These are phyloP conservation scores for Magnusiomyces sp. DNA, from an alignment of 1,139 yeast genomes.

Conservation along the genomic window DNA sequence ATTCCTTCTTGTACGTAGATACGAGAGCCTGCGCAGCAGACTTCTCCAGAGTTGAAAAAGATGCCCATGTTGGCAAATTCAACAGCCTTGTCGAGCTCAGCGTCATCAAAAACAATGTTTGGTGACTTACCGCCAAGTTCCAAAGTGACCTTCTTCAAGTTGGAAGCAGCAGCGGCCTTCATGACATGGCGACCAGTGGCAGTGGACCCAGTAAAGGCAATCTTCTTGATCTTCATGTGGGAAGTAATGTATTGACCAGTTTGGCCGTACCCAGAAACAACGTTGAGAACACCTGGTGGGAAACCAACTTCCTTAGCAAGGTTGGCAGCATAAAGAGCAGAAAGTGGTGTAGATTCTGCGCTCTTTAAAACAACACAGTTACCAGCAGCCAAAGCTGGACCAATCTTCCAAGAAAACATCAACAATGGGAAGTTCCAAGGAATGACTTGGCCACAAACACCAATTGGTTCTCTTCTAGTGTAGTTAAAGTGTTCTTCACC, in stretches of 20 bases:
- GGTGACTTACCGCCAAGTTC: conserved; percentile 86
- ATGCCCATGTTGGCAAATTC: conserved; percentile 50
- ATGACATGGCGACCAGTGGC: conserved; percentile 70
- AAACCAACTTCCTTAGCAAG: conserved; percentile 62
- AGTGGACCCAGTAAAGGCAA: conserved; percentile 85
- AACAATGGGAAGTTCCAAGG: conserved; percentile 89
- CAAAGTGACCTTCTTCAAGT: conserved; percentile 68
- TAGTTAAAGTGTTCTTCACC: conserved; percentile 55
- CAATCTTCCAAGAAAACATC: conserved; percentile 81
- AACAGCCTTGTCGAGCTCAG: conserved; percentile 54
- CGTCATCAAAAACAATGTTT: conserved; percentile 66
- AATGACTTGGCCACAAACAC: conserved; percentile 76
- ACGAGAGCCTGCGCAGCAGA: conserved; percentile 81
- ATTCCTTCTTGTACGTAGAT: conserved; percentile 65
- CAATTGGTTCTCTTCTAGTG: conserved; percentile 57
- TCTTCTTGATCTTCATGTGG: conserved; percentile 63
- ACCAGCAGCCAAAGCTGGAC: conserved; percentile 78
- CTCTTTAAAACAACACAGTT: conserved; percentile 72
- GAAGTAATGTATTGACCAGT: conserved; percentile 60
- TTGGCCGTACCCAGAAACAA: conserved; percentile 71
- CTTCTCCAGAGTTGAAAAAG: conserved; percentile 77
- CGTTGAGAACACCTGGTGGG: conserved; percentile 74
- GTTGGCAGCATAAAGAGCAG: conserved; percentile 58
- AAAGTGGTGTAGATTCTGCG: conserved; percentile 68
- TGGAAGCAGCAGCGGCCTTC: conserved; percentile 60